Evolutionary conservation across 2,329 filamentous ascomycete species (phyloP).

Genomic region (Aspergillus tubingensis): DNA sequence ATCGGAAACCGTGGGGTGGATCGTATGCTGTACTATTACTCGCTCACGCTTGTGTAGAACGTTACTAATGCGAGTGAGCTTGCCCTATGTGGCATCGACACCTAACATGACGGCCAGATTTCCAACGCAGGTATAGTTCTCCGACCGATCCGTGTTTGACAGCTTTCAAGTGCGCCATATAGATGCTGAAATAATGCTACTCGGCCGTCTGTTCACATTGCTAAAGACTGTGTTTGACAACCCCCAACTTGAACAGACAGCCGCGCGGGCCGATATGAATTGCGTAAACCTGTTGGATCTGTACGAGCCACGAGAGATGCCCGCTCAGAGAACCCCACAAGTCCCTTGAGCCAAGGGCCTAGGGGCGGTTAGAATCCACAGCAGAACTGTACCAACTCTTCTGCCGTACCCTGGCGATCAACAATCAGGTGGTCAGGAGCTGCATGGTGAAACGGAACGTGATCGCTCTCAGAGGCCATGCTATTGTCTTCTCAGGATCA

Average conservation of each 20-base stretch:
- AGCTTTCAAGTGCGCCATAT: not conserved
- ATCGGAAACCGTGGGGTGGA: not conserved
- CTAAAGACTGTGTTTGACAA: not conserved
- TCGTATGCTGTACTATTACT: not conserved
- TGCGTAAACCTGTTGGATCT: not conserved
- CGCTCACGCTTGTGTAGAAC: not conserved
- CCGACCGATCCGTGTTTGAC: conserved; percentile 10
- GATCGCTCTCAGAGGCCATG: not conserved
- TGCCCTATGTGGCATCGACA: conserved; percentile 2
- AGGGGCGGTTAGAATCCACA: not conserved
- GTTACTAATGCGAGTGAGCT: not conserved
- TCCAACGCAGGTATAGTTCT: not conserved
- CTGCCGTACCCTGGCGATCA: conserved; percentile 6
- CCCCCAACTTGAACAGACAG: not conserved
- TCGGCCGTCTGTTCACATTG: not conserved
- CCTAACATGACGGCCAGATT: not conserved
- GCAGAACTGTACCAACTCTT: not conserved
- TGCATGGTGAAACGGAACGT: not conserved
- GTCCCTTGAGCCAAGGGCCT: not conserved
- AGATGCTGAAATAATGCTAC: not conserved
- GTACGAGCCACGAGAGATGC: not conserved
- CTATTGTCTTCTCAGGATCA: not conserved
- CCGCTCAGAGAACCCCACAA: not conserved
- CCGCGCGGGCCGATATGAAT: not conserved
- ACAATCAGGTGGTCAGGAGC: conserved; percentile 3